Conservation (phyloP, 345 rosid species). For the Populus ilicifolia region DNA sequence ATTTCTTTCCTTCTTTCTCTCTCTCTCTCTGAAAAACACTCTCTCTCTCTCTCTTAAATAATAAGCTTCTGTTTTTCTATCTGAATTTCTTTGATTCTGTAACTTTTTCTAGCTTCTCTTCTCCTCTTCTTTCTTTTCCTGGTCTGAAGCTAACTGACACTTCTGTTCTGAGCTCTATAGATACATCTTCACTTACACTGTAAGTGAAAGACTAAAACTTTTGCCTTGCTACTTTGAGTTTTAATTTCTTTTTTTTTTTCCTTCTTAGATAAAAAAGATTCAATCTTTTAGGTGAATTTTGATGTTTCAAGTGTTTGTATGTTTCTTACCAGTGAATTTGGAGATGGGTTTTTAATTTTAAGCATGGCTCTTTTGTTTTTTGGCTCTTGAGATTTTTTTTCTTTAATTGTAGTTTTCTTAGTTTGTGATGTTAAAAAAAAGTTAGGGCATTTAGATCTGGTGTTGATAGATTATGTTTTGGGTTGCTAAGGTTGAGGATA, state of each 20-base stretch:
- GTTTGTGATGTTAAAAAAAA: constrained; percentile 12
- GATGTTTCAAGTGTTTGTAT: constrained; percentile 6
- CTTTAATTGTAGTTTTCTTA: not conserved
- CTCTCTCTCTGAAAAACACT: not conserved
- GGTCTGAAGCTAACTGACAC: constrained; percentile 28
- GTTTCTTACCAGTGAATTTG: constrained; percentile 21
- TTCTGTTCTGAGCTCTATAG: constrained; percentile 4
- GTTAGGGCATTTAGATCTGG: constrained; percentile 31
- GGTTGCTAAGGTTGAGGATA: constrained; percentile 14
- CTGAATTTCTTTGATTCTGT: constrained; percentile 11
- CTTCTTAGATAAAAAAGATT: constrained; percentile 11
- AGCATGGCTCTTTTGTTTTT: constrained; percentile 1
- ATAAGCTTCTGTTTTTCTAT: constrained; percentile 19
- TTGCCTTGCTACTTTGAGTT: not conserved
- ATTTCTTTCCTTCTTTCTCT: constrained; percentile 12
- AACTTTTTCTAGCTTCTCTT: constrained; percentile 43
- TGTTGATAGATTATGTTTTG: constrained; percentile 17
- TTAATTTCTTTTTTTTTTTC: not conserved
- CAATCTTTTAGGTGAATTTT: constrained; percentile 9
- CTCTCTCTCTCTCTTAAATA: not conserved
- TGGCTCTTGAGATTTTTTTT: constrained; percentile 12
- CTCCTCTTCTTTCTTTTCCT: constrained; percentile 31
- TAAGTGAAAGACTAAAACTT: constrained; percentile 35
- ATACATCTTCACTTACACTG: constrained; percentile 20
- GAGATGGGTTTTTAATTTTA: constrained; percentile 11